Conservation (phyloP, 176 grass and related monocot genomes). For the Carex parvula region DNA sequence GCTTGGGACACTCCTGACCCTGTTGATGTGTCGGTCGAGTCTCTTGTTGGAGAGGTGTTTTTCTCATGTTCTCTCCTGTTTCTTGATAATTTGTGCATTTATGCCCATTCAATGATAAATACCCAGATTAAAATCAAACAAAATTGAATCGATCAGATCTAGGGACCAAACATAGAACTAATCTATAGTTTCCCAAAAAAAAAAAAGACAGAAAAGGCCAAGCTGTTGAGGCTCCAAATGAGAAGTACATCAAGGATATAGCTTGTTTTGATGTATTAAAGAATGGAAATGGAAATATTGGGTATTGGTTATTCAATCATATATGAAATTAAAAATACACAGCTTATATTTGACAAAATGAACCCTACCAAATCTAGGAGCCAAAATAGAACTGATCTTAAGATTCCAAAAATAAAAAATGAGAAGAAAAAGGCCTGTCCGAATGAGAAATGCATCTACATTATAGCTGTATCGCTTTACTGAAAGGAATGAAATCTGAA, state of each 20-base stretch:
- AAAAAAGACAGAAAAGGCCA: background rate
- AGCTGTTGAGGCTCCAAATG: background rate
- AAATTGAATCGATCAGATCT: background rate
- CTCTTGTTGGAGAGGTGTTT: slow-evolving; percentile 53
- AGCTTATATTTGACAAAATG: background rate
- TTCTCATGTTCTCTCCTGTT: background rate
- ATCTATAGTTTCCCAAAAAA: background rate
- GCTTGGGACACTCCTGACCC: slow-evolving; percentile 54
- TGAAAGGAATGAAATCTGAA: background rate
- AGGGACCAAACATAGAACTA: background rate
- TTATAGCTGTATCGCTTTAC: no score
- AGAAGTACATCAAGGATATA: no score
- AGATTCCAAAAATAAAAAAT: background rate
- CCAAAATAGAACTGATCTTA: background rate
- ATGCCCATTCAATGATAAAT: no score
- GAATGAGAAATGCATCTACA: no score
- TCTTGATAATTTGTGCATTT: background rate
- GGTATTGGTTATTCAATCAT: no score
- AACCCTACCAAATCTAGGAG: background rate
- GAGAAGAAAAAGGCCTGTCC: no score
- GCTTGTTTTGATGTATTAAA: no score
- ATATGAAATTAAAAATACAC: no score
- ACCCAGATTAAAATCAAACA: background rate
- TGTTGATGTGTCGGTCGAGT: slow-evolving; percentile 55
- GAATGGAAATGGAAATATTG: no score